Percentiles rank a stretch among this genome's conserved stretches.
These are phyloP conservation scores for Fusarium denticulatum DNA, from an alignment of 2,329 filamentous ascomycete genomes.

Conservation along the genomic window DNA sequence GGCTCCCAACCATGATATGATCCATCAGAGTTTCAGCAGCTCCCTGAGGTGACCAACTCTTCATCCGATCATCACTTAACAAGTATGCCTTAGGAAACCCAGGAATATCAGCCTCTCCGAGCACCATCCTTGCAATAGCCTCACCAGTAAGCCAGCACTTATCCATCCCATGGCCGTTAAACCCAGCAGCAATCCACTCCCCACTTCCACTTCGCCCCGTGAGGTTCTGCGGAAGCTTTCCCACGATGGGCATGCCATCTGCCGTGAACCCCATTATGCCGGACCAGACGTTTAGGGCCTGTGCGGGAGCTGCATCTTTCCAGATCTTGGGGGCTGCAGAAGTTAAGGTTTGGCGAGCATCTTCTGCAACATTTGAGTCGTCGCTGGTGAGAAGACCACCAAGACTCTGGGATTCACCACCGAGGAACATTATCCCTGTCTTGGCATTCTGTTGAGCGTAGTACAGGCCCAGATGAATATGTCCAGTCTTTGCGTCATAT, in stretches of 20 bases:
- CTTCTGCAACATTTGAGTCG: constrained; percentile 52
- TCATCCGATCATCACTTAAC: constrained; percentile 1
- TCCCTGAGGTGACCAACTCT: constrained; percentile 11
- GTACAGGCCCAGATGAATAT: constrained; percentile 42
- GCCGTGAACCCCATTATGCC: constrained; percentile 59
- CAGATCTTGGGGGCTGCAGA: constrained; percentile 52
- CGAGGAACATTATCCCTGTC: constrained; percentile 59
- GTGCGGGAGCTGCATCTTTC: constrained; percentile 3
- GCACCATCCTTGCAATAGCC: constrained; percentile 46
- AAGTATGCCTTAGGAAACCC: constrained; percentile 34
- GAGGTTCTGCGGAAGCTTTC: constrained; percentile 49
- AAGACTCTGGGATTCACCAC: constrained; percentile 56
- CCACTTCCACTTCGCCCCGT: constrained; percentile 32
- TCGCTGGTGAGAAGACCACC: constrained; percentile 55
- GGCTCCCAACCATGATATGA: constrained; percentile 14
- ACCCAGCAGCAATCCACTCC: constrained; percentile 61
- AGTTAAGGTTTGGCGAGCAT: constrained; percentile 46
- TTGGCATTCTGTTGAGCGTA: constrained; percentile 43
- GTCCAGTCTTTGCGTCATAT: constrained; percentile 60
- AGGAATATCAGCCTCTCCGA: constrained; percentile 34
- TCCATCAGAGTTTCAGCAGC: constrained; percentile 30
- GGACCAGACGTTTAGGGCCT: constrained; percentile 55
- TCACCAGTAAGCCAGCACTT: constrained; percentile 61
- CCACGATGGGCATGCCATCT: constrained; percentile 60
- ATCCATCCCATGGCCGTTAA: constrained; percentile 61